phyloP scores from a whole-genome alignment of 2,329 filamentous ascomycete genomes.

The Dothistroma pini region DNA sequence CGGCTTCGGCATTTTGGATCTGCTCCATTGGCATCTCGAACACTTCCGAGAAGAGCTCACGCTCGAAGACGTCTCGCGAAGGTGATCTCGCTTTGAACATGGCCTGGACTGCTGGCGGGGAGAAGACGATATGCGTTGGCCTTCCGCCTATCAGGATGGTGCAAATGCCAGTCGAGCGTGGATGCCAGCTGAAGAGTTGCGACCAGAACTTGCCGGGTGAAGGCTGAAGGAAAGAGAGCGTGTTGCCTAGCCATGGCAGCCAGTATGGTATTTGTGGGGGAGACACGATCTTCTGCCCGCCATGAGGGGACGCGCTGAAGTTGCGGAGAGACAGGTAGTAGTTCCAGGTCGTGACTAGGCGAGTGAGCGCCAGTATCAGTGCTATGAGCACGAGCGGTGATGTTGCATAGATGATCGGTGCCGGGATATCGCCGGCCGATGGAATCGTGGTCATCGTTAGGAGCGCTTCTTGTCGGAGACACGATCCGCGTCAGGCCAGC shows the following conservation, averaged over 20 bases:
- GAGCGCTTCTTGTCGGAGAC: not conserved
- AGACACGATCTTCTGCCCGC: constrained; percentile 16
- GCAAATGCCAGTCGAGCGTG: constrained; percentile 26
- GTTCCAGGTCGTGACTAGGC: constrained; percentile 23
- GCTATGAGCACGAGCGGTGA: constrained; percentile 16
- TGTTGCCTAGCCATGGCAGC: constrained; percentile 30
- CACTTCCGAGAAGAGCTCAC: constrained; percentile 25
- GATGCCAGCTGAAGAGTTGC: constrained; percentile 28
- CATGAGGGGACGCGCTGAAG: constrained; percentile 5
- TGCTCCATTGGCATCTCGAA: constrained; percentile 26
- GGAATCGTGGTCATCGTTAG: not conserved
- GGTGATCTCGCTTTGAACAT: constrained; percentile 28
- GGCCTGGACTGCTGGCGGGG: constrained; percentile 25
- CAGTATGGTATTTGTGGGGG: constrained; percentile 31
- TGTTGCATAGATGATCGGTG: constrained; percentile 8
- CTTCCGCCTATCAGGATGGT: constrained; percentile 31
- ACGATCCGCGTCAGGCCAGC: not conserved
- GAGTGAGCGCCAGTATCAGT: constrained; percentile 12
- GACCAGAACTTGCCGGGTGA: constrained; percentile 28
- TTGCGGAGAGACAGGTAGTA: constrained; percentile 22
- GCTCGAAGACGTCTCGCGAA: constrained; percentile 28
- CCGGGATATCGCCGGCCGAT: not conserved
- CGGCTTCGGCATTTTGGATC: constrained; percentile 19
- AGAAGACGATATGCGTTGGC: constrained; percentile 29
- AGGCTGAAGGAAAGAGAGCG: constrained; percentile 27